These are phyloP conservation scores for Candida nitratophila DNA, from an alignment of 805 yeast genomes.

Conservation along the genomic window DNA sequence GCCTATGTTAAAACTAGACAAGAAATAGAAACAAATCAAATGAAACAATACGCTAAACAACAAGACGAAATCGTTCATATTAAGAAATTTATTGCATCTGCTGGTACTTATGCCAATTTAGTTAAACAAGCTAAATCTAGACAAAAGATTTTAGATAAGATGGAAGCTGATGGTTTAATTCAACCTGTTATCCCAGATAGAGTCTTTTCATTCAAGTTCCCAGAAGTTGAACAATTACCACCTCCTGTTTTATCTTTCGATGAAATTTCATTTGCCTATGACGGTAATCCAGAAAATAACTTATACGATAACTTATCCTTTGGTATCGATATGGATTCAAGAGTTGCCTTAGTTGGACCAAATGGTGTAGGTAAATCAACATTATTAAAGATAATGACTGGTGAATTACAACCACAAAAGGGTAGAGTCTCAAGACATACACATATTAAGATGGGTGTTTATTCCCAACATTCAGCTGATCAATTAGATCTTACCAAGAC, in stretches of 20 bases:
- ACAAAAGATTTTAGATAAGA: constrained; percentile 98
- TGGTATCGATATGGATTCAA: constrained; percentile 99
- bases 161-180: constrained; percentile 98
- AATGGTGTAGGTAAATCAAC: constrained; percentile 99
- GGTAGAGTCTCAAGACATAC: constrained; percentile 98
- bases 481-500: constrained; percentile 94
- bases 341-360: constrained; percentile 97
- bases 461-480: constrained; percentile 98
- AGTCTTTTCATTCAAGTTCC: constrained; percentile 90
- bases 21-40: constrained; percentile 94
- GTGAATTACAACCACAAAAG: constrained; percentile 78
- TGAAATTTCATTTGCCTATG: constrained; percentile 88
- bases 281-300: constrained; percentile 75
- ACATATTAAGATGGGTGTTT: constrained; percentile 96
- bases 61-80: constrained; percentile 98
- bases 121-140: constrained; percentile 98
- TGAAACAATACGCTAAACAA: constrained; percentile 94
- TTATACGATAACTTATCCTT: constrained; percentile 86
- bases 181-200: constrained; percentile 89
- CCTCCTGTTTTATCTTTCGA: constrained; percentile 98
- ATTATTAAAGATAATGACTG: constrained; percentile 92
- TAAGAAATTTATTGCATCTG: constrained; percentile 97
- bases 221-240: constrained; percentile 93
- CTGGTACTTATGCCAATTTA: constrained; percentile 98
- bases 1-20: constrained; percentile 90